A percentile compares a stretch with the other conserved stretches of the same genome.
Evolutionary conservation across 1,139 yeast genomes (phyloP).

Genomic region (Nakaseomyces sp.): DNA sequence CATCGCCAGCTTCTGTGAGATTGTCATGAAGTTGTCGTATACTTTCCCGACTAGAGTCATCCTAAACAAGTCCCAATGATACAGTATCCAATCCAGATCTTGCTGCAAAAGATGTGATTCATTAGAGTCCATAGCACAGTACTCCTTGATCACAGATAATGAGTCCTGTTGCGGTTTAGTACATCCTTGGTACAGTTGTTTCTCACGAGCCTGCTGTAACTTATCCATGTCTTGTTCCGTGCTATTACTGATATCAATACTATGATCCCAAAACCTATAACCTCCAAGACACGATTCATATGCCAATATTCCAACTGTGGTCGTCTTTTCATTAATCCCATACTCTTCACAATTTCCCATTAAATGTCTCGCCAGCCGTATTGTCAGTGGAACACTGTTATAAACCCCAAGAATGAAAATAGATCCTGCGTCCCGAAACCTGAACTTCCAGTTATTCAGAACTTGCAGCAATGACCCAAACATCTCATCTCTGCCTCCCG

Average conservation of each 20-base stretch:
- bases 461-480: conserved; percentile 21
- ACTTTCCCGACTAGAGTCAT: conserved; percentile 26
- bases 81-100: conserved; percentile 26
- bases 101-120: conserved; percentile 21
- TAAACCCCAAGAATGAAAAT: conserved; percentile 28
- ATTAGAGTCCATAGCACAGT: conserved; percentile 19
- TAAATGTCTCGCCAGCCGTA: conserved; percentile 20
- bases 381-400: conserved; percentile 28
- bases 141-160: conserved; percentile 19
- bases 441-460: conserved; percentile 22
- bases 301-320: conserved; percentile 24
- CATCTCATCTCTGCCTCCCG: conserved; percentile 20
- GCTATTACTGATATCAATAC: conserved; percentile 15
- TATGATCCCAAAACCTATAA: conserved; percentile 31
- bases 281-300: conserved; percentile 29
- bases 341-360: conserved; percentile 14
- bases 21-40: conserved; percentile 30
- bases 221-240: conserved; percentile 19
- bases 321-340: conserved; percentile 11
- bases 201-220: conserved; percentile 25
- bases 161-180: conserved; percentile 22
- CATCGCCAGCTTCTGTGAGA: conserved; percentile 28
- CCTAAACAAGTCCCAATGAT: conserved; percentile 21
- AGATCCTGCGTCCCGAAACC: conserved; percentile 22
- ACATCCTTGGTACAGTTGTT: conserved; percentile 25